phyloP scores from a whole-genome alignment of 441 rosid species.

The Codiaeum variegatum region DNA sequence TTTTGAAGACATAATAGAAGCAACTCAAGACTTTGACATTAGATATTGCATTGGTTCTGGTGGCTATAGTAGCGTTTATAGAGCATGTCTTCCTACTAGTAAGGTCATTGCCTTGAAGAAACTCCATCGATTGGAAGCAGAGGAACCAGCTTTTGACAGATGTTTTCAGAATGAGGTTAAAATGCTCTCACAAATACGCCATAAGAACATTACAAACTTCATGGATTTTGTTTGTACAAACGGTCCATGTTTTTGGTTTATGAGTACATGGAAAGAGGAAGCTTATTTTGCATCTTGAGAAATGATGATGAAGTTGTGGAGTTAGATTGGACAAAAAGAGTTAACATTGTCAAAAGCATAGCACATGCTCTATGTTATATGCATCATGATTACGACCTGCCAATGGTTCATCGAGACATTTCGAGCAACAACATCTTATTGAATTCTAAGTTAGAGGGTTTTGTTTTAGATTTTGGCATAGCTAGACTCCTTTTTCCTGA shows the following conservation, averaged over 20 bases:
- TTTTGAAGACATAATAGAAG: constrained; percentile 10
- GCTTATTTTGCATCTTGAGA: constrained; percentile 4
- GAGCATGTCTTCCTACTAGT: constrained; percentile 7
- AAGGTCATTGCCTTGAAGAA: constrained; percentile 18
- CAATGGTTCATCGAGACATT: constrained; percentile 15
- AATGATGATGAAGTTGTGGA: not conserved
- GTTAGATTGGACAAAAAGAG: constrained; percentile 13
- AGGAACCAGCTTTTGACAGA: constrained; percentile 14
- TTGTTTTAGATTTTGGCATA: constrained; percentile 3
- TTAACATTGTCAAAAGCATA: not conserved
- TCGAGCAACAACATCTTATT: constrained; percentile 13
- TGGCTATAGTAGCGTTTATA: constrained; percentile 20
- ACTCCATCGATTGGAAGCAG: constrained; percentile 17
- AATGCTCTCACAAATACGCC: constrained; percentile 3
- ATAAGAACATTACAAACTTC: constrained; percentile 13
- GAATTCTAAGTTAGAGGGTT: not conserved
- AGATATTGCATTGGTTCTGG: constrained; percentile 13
- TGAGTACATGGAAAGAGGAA: constrained; percentile 20
- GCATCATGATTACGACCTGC: constrained; percentile 7
- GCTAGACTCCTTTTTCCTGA: constrained; percentile 19
- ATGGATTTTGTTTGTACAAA: constrained; percentile 12
- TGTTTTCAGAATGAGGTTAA: constrained; percentile 17
- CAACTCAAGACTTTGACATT: constrained; percentile 17
- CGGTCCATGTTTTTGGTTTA: constrained; percentile 17
- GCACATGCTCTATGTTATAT: constrained; percentile 7